These are phyloP conservation scores for Pichia kudriavzevii DNA, from an alignment of 1,139 yeast species.

Conservation along the genomic window DNA sequence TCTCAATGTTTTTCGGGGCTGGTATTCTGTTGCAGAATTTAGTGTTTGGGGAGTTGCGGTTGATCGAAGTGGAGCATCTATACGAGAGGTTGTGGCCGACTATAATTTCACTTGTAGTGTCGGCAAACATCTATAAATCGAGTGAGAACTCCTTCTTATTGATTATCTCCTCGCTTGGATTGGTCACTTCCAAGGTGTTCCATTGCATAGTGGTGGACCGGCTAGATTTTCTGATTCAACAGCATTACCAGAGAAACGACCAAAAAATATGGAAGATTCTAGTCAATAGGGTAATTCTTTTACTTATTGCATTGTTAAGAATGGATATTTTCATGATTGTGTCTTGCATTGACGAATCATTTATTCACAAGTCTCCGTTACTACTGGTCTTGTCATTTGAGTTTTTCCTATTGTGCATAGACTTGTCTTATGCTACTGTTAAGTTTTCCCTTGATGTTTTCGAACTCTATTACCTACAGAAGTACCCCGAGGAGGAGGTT, in stretches of 20 bases:
- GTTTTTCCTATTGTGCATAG: slow-evolving; percentile 58
- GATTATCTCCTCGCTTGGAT: slow-evolving; percentile 32
- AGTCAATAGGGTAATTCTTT: slow-evolving; percentile 32
- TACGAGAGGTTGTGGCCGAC: slow-evolving; percentile 64
- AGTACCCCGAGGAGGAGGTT: slow-evolving; percentile 47
- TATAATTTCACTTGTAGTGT: slow-evolving; percentile 55
- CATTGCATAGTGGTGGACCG: slow-evolving; percentile 70
- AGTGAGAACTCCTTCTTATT: slow-evolving; percentile 50
- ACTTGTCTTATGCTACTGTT: slow-evolving; percentile 40
- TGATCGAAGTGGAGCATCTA: slow-evolving; percentile 71
- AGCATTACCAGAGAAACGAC: slow-evolving; percentile 24
- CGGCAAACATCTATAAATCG: slow-evolving; percentile 48
- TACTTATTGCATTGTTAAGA: slow-evolving; percentile 36
- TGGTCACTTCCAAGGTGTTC: slow-evolving; percentile 56
- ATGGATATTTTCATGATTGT: slow-evolving; percentile 49
- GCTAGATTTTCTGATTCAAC: slow-evolving; percentile 44
- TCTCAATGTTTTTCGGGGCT: slow-evolving; percentile 37
- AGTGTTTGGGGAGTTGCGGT: slow-evolving; percentile 69
- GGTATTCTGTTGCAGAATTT: slow-evolving; percentile 39
- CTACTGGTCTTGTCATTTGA: slow-evolving; percentile 64
- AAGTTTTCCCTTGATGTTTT: slow-evolving; percentile 48
- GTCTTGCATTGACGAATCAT: slow-evolving; percentile 52
- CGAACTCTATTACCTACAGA: slow-evolving; percentile 44
- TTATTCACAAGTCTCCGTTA: slow-evolving; percentile 45
- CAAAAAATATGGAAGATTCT: slow-evolving; percentile 17